Conservation (phyloP, 202 grass and related monocot species). For the Panicum hallii region DNA sequence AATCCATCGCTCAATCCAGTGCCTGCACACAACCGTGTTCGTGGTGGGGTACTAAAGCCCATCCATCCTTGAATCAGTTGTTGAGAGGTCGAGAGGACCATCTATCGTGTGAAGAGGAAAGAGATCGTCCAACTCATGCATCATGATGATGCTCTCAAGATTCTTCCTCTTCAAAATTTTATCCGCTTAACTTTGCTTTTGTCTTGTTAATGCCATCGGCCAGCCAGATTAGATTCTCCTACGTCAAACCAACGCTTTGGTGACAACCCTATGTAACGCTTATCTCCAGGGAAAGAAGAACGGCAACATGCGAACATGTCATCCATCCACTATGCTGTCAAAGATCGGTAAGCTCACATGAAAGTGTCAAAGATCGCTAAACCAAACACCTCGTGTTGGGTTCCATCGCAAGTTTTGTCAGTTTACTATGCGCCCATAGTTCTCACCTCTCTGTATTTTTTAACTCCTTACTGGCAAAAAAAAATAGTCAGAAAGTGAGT, state of each 20-base stretch:
- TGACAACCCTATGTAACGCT: background rate
- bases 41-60: background rate
- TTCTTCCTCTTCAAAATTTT: background rate
- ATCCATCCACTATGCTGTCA: too few species aligned
- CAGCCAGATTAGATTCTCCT: conserved; percentile 24
- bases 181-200: background rate
- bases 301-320: background rate
- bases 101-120: background rate
- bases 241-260: background rate
- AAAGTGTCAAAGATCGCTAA: background rate
- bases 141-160: background rate
- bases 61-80: background rate
- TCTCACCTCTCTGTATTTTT: background rate
- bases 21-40: background rate
- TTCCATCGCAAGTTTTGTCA: conserved; percentile 15
- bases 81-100: background rate
- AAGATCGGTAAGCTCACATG: background rate
- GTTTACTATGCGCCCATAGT: background rate
- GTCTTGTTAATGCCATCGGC: conserved; percentile 25
- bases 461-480: background rate
- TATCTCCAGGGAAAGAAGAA: background rate
- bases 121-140: background rate
- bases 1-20: background rate
- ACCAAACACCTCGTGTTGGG: background rate
- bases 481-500: background rate